Evolutionary conservation across 768 basidiomycete genomes (phyloP).

Genomic region (Baorangia bicolor): DNA sequence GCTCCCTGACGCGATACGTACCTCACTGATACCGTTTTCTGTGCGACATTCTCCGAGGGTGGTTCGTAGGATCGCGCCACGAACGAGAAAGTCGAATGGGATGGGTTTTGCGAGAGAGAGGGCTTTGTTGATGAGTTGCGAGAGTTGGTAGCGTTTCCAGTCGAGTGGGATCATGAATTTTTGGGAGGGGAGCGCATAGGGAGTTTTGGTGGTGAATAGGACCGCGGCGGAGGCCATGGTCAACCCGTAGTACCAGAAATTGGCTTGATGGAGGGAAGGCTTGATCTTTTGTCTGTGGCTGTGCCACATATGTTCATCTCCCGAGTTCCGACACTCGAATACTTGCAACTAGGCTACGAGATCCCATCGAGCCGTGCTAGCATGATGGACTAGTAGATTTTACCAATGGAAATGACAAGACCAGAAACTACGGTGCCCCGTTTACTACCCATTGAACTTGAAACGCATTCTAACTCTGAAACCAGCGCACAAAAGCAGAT

Average conservation of each 20-base stretch:
- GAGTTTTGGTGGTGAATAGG: conserved; percentile 19
- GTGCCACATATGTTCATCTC: background rate
- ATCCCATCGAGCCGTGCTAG: too few species aligned
- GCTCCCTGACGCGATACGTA: conserved; percentile 23
- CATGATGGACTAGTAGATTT: too few species aligned
- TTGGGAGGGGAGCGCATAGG: conserved; percentile 49
- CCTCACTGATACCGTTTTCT: conserved; percentile 70
- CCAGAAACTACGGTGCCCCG: too few species aligned
- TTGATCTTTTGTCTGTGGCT: background rate
- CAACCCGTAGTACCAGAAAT: background rate
- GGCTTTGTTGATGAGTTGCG: conserved; percentile 55
- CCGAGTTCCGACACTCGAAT: background rate
- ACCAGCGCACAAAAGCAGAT: background rate
- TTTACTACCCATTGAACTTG: background rate
- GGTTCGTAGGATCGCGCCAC: conserved; percentile 72
- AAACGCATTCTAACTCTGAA: background rate
- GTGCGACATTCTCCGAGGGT: conserved; percentile 76
- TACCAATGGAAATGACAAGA: too few species aligned
- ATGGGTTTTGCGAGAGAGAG: conserved; percentile 51
- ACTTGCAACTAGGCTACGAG: too few species aligned
- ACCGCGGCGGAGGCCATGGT: conserved; percentile 15
- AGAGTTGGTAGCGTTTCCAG: conserved; percentile 96
- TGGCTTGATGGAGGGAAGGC: conserved; percentile 10
- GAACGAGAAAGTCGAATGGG: conserved; percentile 91
- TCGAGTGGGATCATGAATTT: conserved; percentile 89